A percentile compares a stretch with the other conserved stretches of the same genome.
Conservation (phyloP, 116 monocot species). For the Posidonia oceanica region DNA sequence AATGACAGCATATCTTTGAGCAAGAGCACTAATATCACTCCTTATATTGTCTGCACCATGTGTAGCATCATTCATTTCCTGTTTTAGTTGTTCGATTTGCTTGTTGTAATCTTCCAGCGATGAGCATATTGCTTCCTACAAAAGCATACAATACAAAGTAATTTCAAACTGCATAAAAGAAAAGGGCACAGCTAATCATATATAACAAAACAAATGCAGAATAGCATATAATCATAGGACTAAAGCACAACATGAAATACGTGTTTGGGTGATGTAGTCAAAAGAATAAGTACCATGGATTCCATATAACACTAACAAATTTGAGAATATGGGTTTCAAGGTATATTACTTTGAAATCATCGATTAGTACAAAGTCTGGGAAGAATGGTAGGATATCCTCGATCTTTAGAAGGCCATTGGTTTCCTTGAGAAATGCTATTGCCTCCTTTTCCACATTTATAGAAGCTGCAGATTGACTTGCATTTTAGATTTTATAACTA, state of each 20-base stretch:
- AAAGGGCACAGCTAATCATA: neutral
- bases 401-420: constrained; percentile 89
- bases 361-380: constrained; percentile 95
- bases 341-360: constrained; percentile 87
- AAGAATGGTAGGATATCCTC: constrained; percentile 99
- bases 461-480: too few relatives aligned
- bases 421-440: constrained; percentile 96
- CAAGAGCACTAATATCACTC: constrained; percentile 81
- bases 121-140: constrained; percentile 91
- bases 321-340: neutral
- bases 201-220: too few relatives aligned
- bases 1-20: constrained; percentile 91
- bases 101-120: constrained; percentile 92
- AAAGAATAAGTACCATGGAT: neutral
- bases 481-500: too few relatives aligned
- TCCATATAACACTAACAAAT: neutral
- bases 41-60: constrained; percentile 94
- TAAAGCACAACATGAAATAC: too few relatives aligned
- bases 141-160: neutral
- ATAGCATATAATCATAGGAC: too few relatives aligned
- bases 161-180: neutral
- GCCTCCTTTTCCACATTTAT: constrained; percentile 27
- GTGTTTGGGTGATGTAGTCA: too few relatives aligned
- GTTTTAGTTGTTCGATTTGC: constrained; percentile 86
- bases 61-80: constrained; percentile 98